These are phyloP conservation scores for Angomonas deanei DNA, from an alignment of 208 protist species.

Conservation along the genomic window DNA sequence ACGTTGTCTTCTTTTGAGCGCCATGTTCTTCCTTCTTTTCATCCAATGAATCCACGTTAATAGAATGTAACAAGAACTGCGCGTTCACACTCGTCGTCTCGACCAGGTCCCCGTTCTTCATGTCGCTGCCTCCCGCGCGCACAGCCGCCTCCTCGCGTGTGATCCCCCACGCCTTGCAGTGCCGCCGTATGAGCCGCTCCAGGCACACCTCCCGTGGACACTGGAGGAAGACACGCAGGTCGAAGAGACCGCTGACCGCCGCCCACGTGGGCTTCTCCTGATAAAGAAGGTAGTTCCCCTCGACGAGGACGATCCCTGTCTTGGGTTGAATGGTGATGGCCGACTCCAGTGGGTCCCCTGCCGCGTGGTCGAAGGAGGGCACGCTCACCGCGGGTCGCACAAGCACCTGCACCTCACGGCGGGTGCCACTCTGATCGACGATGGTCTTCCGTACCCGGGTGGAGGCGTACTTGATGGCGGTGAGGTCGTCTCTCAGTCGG, in stretches of 20 bases:
- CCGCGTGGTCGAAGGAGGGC: slow-evolving; percentile 72
- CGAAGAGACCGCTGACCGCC: slow-evolving; percentile 46
- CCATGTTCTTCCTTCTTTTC: neutral
- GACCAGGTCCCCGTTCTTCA: slow-evolving; percentile 60
- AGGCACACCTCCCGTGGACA: slow-evolving; percentile 36
- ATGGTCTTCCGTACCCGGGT: neutral
- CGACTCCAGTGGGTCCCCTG: slow-evolving; percentile 49
- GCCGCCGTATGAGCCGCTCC: slow-evolving; percentile 45
- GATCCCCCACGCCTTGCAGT: slow-evolving; percentile 71
- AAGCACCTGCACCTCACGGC: neutral
- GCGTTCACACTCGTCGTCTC: slow-evolving; percentile 50
- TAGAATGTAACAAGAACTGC: slow-evolving; percentile 47
- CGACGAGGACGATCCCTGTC: slow-evolving; percentile 54
- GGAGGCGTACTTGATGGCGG: slow-evolving; percentile 19
- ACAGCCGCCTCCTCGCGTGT: slow-evolving; percentile 36
- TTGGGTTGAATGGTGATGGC: slow-evolving; percentile 36
- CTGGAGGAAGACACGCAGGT: slow-evolving; percentile 56
- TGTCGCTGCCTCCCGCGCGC: slow-evolving; percentile 60
- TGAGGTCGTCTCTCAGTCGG: slow-evolving; percentile 46
- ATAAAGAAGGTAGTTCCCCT: slow-evolving; percentile 80
- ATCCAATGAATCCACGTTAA: slow-evolving; percentile 26
- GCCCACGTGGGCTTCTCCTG: slow-evolving; percentile 50
- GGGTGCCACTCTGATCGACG: neutral
- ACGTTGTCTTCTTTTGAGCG: neutral
- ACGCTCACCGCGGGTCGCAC: slow-evolving; percentile 25